Conservation (phyloP, 2,329 filamentous ascomycete species). For the Claviceps sp. region DNA sequence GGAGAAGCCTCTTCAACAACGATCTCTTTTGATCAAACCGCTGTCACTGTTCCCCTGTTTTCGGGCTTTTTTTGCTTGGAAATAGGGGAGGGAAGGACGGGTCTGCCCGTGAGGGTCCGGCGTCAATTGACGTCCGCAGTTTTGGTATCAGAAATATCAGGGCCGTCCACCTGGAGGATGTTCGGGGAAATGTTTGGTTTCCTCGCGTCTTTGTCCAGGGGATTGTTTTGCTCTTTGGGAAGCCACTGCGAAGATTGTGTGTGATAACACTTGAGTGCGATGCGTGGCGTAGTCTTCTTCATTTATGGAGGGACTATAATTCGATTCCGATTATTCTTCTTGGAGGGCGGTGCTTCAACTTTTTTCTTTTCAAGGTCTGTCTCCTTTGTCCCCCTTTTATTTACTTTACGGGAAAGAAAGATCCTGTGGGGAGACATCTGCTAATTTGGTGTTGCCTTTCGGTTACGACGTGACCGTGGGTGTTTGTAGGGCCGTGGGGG, state of each 20-base stretch:
- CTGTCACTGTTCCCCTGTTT: slow-evolving; percentile 6
- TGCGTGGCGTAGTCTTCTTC: slow-evolving; percentile 11
- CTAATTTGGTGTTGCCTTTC: slow-evolving; percentile 5
- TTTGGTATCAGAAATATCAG: slow-evolving; percentile 13
- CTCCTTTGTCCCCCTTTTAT: neutral
- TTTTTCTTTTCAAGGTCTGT: slow-evolving; percentile 10
- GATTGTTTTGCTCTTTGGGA: slow-evolving; percentile 8
- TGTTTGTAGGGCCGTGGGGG: neutral
- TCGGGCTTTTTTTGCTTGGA: neutral
- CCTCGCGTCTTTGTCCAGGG: neutral
- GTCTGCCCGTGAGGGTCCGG: slow-evolving; percentile 13
- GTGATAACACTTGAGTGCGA: slow-evolving; percentile 13
- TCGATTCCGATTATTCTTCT: slow-evolving; percentile 15
- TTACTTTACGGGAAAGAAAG: neutral
- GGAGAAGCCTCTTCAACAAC: slow-evolving; percentile 11
- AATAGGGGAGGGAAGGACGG: slow-evolving; percentile 7
- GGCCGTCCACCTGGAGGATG: neutral
- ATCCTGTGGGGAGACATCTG: neutral
- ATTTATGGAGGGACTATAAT: slow-evolving; percentile 7
- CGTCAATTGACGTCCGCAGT: slow-evolving; percentile 12
- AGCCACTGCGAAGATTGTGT: slow-evolving; percentile 14
- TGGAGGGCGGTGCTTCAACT: slow-evolving; percentile 12
- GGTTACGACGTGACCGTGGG: neutral
- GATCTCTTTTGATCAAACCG: slow-evolving; percentile 4
- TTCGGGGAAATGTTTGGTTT: neutral